These are phyloP conservation scores for Phytopythium delawarense DNA, from an alignment of 352 stramenopile genomes.

Conservation along the genomic window DNA sequence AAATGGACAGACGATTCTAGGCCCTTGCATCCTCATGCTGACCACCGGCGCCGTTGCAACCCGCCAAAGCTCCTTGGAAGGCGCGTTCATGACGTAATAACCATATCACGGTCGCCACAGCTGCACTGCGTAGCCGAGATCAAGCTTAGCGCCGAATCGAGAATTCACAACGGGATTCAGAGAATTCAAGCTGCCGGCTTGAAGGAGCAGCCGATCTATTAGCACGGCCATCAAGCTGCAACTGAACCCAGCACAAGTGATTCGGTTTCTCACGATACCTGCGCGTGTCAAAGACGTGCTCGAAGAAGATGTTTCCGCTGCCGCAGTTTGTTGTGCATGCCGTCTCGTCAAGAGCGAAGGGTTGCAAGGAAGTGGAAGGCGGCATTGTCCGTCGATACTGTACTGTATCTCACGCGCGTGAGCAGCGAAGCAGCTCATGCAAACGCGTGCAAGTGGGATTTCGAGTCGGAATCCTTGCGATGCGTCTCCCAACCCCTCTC, in stretches of 20 bases:
- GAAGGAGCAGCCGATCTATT: not conserved
- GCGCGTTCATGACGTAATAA: slow-evolving; percentile 1
- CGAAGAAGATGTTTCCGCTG: not conserved
- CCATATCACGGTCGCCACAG: slow-evolving; percentile 3
- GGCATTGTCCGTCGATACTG: too few species aligned
- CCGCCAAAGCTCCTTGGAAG: not conserved
- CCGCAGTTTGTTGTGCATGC: too few species aligned
- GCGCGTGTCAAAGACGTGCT: not conserved
- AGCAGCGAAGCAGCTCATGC: not conserved
- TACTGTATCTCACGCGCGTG: not conserved
- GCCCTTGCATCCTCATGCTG: not conserved
- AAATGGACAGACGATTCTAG: not conserved
- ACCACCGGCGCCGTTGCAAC: not conserved
- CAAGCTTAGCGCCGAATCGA: not conserved
- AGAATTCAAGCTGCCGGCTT: not conserved
- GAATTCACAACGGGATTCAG: not conserved
- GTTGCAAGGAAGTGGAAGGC: not conserved
- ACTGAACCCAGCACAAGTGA: not conserved
- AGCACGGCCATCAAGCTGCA: not conserved
- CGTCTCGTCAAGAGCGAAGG: not conserved
- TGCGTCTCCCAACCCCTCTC: not conserved
- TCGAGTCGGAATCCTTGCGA: not conserved
- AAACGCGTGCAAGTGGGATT: not conserved
- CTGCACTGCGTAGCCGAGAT: not conserved
- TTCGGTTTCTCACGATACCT: not conserved